Evolutionary conservation across 495 filamentous ascomycete genomes (phyloP).

Genomic region (Penicillium subrubescens): DNA sequence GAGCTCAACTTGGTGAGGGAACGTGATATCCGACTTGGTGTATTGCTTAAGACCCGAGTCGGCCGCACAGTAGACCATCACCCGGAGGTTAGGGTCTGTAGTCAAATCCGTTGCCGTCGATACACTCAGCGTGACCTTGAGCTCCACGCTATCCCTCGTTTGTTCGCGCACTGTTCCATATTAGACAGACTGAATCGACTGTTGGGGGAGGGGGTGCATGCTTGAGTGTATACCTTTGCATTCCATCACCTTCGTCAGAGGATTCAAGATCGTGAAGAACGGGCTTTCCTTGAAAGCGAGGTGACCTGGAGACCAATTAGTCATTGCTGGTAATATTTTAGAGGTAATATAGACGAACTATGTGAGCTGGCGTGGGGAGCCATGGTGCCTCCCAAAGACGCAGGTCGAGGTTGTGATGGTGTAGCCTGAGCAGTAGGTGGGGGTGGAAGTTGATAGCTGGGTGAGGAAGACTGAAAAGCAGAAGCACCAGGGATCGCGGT

Average conservation of each 20-base stretch:
- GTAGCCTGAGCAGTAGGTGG: constrained; percentile 25
- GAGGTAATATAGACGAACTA: constrained; percentile 22
- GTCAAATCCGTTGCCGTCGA: constrained; percentile 51
- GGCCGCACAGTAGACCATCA: constrained; percentile 82
- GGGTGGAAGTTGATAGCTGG: constrained; percentile 32
- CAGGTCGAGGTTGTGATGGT: constrained; percentile 32
- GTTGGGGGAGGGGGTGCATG: background rate
- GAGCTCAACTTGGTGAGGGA: constrained; percentile 89
- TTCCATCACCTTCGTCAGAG: constrained; percentile 61
- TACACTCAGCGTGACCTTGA: constrained; percentile 55
- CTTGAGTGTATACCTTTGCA: constrained; percentile 62
- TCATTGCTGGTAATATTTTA: background rate
- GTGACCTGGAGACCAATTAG: constrained; percentile 35
- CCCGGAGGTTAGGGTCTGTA: constrained; percentile 55
- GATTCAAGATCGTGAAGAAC: constrained; percentile 66
- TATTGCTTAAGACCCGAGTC: constrained; percentile 55
- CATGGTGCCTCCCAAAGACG: constrained; percentile 32
- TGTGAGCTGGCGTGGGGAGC: constrained; percentile 38
- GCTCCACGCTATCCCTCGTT: constrained; percentile 53
- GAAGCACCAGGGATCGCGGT: constrained; percentile 33
- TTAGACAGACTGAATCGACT: constrained; percentile 13
- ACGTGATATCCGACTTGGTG: constrained; percentile 73
- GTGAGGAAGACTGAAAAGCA: constrained; percentile 25
- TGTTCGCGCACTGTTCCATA: constrained; percentile 47
- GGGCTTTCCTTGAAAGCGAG: constrained; percentile 73